Evolutionary conservation across 495 filamentous ascomycete genomes (phyloP), one percentile per base, ranked within the genome.

Genomic region (Lasiosphaeria miniovina): DNA sequence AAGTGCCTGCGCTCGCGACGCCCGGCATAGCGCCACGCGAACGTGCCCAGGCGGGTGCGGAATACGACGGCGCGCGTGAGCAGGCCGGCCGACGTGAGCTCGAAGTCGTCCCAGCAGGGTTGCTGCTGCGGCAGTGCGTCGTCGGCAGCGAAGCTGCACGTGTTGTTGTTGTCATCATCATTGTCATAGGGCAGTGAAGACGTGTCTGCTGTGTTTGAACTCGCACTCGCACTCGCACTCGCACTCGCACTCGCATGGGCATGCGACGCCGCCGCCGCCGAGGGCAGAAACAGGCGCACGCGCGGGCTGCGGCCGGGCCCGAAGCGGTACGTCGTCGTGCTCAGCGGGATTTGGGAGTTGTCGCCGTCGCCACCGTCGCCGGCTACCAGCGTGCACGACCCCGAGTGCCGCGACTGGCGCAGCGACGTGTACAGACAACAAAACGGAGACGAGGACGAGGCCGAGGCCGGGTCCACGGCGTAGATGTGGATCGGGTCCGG

Each of bases 11-110:
- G 60, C 34, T 74, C 72, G 11, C 59, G 63, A 34, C 71, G 62
- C 35, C 69, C 68, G 10, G 65, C 76, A 65, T 85, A 84, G 0
- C 66, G 65, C 82, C 82, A 85, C 56, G 76, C 68, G 56, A 81
- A 80, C n/a, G 57, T 58, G 8, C 68, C 68, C 1, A 77, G 72
- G 34, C 68, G 72, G 17, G 75, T 67, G 11, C 52, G 55, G 60
- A 84, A 81, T 4, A 35, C 38, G 4, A 69, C 61, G 15, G 72
- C 66, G 32, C 82, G 75, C 9, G 78, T 68, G 41, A 74, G 63
- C 61, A 60, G 65, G 68, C 70, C 71, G 71, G 63, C 68, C 57
- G 48, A 66, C 49, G 3, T 54, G 34, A 76, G 64, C 50, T 71
- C 58, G 54, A 80, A 78, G 6, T 56, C 60, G 36, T 73, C 65